These are phyloP conservation scores for Domatiomyces catenatus DNA, from an alignment of 2,329 filamentous ascomycete genomes.

Conservation along the genomic window DNA sequence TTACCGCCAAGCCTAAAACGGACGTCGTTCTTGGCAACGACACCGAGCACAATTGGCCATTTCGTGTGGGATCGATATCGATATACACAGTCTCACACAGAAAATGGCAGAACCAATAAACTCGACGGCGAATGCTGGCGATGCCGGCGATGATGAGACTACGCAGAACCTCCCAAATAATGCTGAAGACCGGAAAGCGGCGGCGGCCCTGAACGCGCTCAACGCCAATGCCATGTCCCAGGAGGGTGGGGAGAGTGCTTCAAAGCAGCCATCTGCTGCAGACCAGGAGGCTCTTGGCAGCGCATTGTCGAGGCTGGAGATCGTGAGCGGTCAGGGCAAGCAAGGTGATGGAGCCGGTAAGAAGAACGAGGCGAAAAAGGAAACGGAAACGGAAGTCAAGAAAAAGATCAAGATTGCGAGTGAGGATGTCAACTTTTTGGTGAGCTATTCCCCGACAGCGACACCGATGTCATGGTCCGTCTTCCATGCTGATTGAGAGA, in stretches of 20 bases:
- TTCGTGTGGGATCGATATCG: not conserved
- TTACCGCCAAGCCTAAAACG: constrained; percentile 25
- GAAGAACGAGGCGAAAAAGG: constrained; percentile 20
- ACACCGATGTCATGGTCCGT: not conserved
- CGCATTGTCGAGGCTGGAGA: constrained; percentile 35
- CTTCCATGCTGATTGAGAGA: not conserved
- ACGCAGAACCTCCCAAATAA: constrained; percentile 24
- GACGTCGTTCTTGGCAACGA: not conserved
- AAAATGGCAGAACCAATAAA: constrained; percentile 31
- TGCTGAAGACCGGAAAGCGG: constrained; percentile 36
- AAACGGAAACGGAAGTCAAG: constrained; percentile 25
- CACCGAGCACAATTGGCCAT: not conserved
- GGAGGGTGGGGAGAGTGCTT: constrained; percentile 20
- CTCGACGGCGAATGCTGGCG: constrained; percentile 24
- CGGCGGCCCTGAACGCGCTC: constrained; percentile 34
- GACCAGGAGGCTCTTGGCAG: constrained; percentile 35
- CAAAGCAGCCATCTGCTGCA: constrained; percentile 20
- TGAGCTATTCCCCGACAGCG: constrained; percentile 18
- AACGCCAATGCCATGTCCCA: constrained; percentile 26
- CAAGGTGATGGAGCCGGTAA: constrained; percentile 16
- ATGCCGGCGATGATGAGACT: constrained; percentile 20
- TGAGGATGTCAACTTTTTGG: constrained; percentile 33
- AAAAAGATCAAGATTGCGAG: constrained; percentile 29
- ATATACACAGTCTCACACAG: not conserved
- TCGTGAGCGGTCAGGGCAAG: constrained; percentile 21